Evolutionary conservation across 768 basidiomycete species (phyloP).

Genomic region (Russula sp.): DNA sequence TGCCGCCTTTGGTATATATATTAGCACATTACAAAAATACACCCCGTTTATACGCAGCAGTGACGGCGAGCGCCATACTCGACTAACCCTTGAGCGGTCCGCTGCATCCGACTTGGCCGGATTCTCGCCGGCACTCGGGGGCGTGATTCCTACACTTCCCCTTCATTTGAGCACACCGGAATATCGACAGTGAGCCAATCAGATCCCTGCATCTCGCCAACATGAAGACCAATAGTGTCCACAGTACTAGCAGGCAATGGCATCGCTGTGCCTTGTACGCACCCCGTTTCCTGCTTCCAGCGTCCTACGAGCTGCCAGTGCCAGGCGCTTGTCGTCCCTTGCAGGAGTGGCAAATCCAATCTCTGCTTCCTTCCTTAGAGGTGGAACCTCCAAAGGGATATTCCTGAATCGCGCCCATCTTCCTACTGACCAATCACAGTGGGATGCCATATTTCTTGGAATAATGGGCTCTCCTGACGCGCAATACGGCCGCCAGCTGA

Average conservation of each 20-base stretch:
- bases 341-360: constrained; percentile 30
- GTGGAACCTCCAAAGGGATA: constrained; percentile 75
- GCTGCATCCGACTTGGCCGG: too few species aligned
- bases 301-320: not conserved
- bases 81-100: too few species aligned
- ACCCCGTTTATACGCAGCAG: too few species aligned
- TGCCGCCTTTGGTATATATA: too few species aligned
- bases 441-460: constrained; percentile 58
- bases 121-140: too few species aligned
- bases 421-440: constrained; percentile 44
- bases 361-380: constrained; percentile 50
- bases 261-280: not conserved
- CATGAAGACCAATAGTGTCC: not conserved
- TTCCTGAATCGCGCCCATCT: constrained; percentile 53
- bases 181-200: constrained; percentile 13
- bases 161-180: not conserved
- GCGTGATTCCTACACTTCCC: not conserved
- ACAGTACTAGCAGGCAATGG: constrained; percentile 8
- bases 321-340: constrained; percentile 10
- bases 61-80: too few species aligned
- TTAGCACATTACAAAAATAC: too few species aligned
- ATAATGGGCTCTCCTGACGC: constrained; percentile 83
- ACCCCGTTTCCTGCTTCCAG: not conserved
- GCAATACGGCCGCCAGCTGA: constrained; percentile 58
- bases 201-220: not conserved